Base-by-base conservation (phyloP, 1,284 basidiomycete genomes). In the Moniliella sp. region DNA sequence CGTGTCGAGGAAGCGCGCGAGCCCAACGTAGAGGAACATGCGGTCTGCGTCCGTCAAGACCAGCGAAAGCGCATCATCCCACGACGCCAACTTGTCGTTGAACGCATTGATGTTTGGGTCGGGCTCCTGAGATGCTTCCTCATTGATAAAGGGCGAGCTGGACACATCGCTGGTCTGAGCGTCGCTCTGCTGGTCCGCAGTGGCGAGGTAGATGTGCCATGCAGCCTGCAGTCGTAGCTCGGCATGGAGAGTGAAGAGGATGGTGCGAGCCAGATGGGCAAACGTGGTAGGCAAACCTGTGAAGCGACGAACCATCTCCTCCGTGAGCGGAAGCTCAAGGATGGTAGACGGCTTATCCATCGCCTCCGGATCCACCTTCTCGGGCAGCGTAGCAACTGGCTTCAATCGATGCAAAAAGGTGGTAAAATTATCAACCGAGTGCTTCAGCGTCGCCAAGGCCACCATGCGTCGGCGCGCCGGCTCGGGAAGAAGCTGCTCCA, bases 251-350 rank as follows among this genome's bases (percentile, higher is more conserved):
- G 81, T 88, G 57, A 80, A 76, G 25, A 94, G 65, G 30, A 94
- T 75, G 37, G 82, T 69, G 48, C 79, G 75, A 2, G 80, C 75
- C 4, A 97, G 69, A 46, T 84, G 79, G 34, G 76, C 73, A 48
- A 83, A 97, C 2, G 84, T 88, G 59, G 76, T 74, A 19, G 88
- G 67, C n/a, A 94, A 67, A 0, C 83, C 76, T 54, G 84, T 76
- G n/a, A 42, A 56, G 9, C 39, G 35, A 8, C 27, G 15, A 12
- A 40, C 37, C 16, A 54, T 35, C 1, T 43, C 41, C 1, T 33
- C 19, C 11, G 37, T 36, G 4, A 54, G 34, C 7, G 55, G 55
- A 12, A 58, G 34, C 13, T 40, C 26, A 3, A 54, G n/a, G n/a
- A n/a, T n/a, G n/a, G n/a, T n/a, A n/a, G n/a, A n/a, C n/a, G n/a